Evolutionary conservation across 352 stramenopile genomes (phyloP).

Genomic region (Globisporangium recalcitrans): DNA sequence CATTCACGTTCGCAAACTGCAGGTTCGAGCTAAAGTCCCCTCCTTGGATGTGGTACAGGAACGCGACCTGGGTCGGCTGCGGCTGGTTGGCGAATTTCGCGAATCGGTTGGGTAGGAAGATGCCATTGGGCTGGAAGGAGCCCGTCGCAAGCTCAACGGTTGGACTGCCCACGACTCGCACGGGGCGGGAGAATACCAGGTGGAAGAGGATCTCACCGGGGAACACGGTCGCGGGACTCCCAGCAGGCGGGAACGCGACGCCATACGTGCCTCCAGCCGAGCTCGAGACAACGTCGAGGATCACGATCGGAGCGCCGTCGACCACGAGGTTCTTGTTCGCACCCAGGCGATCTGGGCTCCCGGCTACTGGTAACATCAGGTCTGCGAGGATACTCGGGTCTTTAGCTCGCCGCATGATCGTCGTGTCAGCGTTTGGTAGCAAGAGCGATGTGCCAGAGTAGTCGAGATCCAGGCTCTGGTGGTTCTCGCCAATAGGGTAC

Average conservation of each 20-base stretch:
- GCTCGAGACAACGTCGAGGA: conserved; percentile 44
- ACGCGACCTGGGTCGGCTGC: conserved; percentile 39
- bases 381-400: conserved; percentile 30
- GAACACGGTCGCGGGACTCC: conserved; percentile 43
- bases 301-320: conserved; percentile 36
- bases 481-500: conserved; percentile 36
- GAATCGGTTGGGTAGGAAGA: conserved; percentile 38
- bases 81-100: conserved; percentile 45
- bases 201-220: conserved; percentile 70
- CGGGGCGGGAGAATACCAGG: conserved; percentile 50
- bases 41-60: conserved; percentile 56
- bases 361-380: conserved; percentile 26
- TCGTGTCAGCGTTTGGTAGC: conserved; percentile 17
- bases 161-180: conserved; percentile 39
- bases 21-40: conserved; percentile 57
- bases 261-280: conserved; percentile 49
- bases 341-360: conserved; percentile 22
- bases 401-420: conserved; percentile 30
- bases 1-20: conserved; percentile 38
- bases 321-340: conserved; percentile 33
- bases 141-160: conserved; percentile 56
- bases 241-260: conserved; percentile 44
- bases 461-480: conserved; percentile 28
- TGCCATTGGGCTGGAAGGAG: conserved; percentile 38
- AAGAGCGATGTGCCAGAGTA: conserved; percentile 23